Evolutionary conservation across 768 basidiomycete genomes (phyloP), one percentile per base, ranked within the genome.

Genomic region (Melanogaster broomeanus): DNA sequence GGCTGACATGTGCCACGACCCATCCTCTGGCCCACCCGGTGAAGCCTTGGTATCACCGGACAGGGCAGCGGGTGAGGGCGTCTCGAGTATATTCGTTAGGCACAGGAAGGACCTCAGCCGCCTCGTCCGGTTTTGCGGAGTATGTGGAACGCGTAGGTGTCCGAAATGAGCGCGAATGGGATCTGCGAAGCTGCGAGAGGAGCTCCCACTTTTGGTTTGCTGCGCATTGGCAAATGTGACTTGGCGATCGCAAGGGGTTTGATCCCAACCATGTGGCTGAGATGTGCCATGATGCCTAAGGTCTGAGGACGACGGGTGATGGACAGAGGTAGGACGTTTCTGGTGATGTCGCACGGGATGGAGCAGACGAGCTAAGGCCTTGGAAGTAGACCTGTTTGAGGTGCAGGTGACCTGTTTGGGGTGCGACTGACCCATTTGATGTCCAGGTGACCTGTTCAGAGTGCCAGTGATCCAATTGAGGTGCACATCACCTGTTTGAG

Each of bases 81-180:
- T 27, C 21, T 55, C 59, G 3, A 65, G 66, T 6, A 61, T 69
- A 49, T 69, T 67, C n/a, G 54, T 67, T 55, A 2, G 68, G 66
- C 0, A 67, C 67, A 10, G 30, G 55, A 6, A 59, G 57, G 37
- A 45, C 43, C 6, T 47, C 51, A 35, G 45, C 31, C 5, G 57
- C n/a, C 21, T 55, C 55, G 41, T 54, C 45, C 2, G 51, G 45
- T 18, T 21, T 47, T 4, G 38, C 53, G 25, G 62, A 51, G 53
- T 64, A 67, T 0, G 64, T 56, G 63, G 56, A 67, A 67, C 4
- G 40, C 50, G 3, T 67, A 56, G 1, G 52, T 57, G 43, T 67
- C 66, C 30, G 67, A 55, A 22, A 61, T 56, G 19, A 68, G 67
- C 10, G 66, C 66, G 25, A 61, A 63, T 2, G 66, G 63, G 45